Evolutionary conservation across 371 early-diverging fungal genomes (phyloP).

Genomic region (Syncephalastrum racemosum): DNA sequence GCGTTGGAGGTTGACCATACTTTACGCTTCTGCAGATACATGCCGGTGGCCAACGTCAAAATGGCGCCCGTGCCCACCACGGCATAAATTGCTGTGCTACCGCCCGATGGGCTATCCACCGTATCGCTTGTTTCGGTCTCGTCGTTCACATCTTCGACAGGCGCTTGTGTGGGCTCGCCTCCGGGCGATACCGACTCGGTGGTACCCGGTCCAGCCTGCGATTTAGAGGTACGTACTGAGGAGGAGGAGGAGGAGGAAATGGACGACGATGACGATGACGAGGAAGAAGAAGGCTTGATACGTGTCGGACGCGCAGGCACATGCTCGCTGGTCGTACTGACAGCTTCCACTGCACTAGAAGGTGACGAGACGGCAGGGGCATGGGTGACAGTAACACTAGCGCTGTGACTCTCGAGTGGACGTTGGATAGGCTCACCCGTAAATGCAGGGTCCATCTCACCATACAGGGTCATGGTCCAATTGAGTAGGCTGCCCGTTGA

Average conservation of each 20-base stretch:
- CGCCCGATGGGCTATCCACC: neutral
- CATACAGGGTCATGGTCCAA: conserved; percentile 72
- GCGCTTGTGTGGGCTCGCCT: conserved; percentile 3
- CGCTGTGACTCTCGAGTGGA: conserved; percentile 10
- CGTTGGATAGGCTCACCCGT: conserved; percentile 29
- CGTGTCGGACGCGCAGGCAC: conserved; percentile 18
- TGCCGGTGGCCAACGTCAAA: conserved; percentile 15
- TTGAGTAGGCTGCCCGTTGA: conserved; percentile 49
- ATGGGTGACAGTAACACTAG: conserved; percentile 1
- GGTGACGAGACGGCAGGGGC: conserved; percentile 2
- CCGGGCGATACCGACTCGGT: conserved; percentile 10
- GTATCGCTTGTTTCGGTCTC: neutral
- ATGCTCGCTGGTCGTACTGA: conserved; percentile 3
- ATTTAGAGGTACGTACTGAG: neutral
- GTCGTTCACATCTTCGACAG: neutral
- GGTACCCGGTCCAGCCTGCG: neutral
- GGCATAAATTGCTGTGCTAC: conserved; percentile 16
- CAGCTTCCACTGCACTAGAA: neutral
- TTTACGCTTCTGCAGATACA: conserved; percentile 25
- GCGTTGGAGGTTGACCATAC: conserved; percentile 14
- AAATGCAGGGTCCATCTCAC: conserved; percentile 48
- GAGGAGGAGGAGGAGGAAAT: neutral
- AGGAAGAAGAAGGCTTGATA: conserved; percentile 13
- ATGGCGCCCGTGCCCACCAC: conserved; percentile 24
- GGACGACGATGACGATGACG: no score